A percentile compares a stretch with the other conserved stretches of the same genome.
Conservation (phyloP, 495 filamentous ascomycete genomes). For the Aspergillus biplanus region DNA sequence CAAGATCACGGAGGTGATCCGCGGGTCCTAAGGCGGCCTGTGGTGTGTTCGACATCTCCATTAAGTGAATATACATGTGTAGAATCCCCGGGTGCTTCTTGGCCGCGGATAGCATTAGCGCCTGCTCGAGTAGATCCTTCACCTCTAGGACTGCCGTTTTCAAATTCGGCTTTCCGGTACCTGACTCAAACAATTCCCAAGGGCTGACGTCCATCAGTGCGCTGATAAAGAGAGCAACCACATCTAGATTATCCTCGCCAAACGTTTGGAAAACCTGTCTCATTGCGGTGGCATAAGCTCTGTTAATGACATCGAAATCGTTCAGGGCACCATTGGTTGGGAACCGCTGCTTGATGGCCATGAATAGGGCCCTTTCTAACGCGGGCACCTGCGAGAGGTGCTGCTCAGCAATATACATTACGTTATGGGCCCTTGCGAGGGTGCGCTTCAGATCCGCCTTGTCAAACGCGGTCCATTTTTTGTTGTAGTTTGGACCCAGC, state of each 20-base stretch:
- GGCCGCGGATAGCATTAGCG: slow-evolving; percentile 41
- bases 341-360: slow-evolving; percentile 58
- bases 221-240: slow-evolving; percentile 62
- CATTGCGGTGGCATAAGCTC: slow-evolving; percentile 64
- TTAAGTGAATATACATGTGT: slow-evolving; percentile 70
- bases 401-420: slow-evolving; percentile 42
- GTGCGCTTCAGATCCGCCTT: slow-evolving; percentile 43
- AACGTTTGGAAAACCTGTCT: slow-evolving; percentile 52
- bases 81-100: slow-evolving; percentile 60
- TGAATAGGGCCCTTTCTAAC: slow-evolving; percentile 58
- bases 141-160: slow-evolving; percentile 61
- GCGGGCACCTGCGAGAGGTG: slow-evolving; percentile 33
- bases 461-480: slow-evolving; percentile 69
- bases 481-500: slow-evolving; percentile 73
- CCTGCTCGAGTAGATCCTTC: slow-evolving; percentile 57
- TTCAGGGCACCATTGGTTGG: slow-evolving; percentile 42
- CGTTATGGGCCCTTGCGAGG: slow-evolving; percentile 37
- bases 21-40: slow-evolving; percentile 57
- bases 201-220: slow-evolving; percentile 67
- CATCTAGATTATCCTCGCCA: slow-evolving; percentile 55
- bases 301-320: slow-evolving; percentile 53
- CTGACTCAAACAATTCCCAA: slow-evolving; percentile 65
- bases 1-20: slow-evolving; percentile 59
- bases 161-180: slow-evolving; percentile 57
- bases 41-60: slow-evolving; percentile 67